Percentiles rank a stretch among this genome's conserved stretches.
Evolutionary conservation across 179 eudicot species (phyloP).

Genomic region (Camellia oleifera): DNA sequence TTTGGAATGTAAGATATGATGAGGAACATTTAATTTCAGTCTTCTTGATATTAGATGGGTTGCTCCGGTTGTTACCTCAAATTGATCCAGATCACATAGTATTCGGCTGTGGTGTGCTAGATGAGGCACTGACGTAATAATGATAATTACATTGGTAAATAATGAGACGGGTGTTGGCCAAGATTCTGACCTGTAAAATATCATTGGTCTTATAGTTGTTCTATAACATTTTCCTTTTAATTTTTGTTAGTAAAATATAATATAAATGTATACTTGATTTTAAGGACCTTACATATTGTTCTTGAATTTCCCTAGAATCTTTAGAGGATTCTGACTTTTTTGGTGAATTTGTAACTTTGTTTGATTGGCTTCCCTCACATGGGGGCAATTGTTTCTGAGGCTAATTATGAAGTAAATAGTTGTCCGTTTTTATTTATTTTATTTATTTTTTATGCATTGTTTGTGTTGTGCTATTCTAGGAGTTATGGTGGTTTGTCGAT

Average conservation of each 20-base stretch:
- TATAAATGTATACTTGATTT: not conserved
- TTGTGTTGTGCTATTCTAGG: not conserved
- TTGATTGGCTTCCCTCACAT: not conserved
- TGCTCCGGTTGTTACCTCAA: not conserved
- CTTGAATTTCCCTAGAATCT: constrained; percentile 1
- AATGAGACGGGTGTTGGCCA: not conserved
- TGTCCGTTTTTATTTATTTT: not conserved
- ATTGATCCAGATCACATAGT: not conserved
- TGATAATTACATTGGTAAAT: not conserved
- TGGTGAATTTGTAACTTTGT: not conserved
- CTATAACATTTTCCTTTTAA: not conserved
- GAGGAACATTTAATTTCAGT: not conserved
- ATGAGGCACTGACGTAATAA: not conserved
- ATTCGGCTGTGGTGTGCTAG: not conserved
- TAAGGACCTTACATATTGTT: not conserved
- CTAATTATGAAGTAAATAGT: not conserved
- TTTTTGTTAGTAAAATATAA: not conserved
- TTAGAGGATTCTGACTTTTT: not conserved
- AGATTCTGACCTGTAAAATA: too few relatives aligned
- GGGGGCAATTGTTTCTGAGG: not conserved
- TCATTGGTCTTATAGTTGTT: not conserved
- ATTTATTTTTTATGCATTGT: not conserved
- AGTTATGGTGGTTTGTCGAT: not conserved
- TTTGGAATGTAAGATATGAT: not conserved
- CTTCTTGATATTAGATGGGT: not conserved